phyloP scores from a whole-genome alignment of 345 rosid genomes.

The Anacardium occidentale region DNA sequence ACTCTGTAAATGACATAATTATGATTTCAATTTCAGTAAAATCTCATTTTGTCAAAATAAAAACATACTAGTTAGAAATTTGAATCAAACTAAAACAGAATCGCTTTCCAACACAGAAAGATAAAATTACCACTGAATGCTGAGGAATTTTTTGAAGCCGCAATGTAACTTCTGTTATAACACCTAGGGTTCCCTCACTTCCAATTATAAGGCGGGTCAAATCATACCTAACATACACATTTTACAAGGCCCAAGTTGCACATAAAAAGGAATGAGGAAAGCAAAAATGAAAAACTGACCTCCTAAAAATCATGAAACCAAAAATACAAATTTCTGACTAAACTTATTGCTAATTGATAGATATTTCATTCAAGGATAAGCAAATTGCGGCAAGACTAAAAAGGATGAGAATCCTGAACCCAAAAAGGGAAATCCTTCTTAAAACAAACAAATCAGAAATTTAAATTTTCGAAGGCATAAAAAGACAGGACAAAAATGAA shows the following conservation, averaged over 20 bases:
- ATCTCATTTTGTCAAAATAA: neutral
- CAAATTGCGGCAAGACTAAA: neutral
- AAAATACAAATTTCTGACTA: neutral
- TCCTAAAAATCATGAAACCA: neutral
- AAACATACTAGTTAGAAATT: neutral
- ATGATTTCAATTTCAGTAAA: too few species aligned
- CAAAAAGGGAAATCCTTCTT: neutral
- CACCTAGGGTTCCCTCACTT: constrained; percentile 94
- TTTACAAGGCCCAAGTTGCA: constrained; percentile 12
- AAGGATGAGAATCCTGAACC: constrained; percentile 11
- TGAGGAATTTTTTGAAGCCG: constrained; percentile 88
- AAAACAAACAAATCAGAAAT: neutral
- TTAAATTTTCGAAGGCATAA: neutral
- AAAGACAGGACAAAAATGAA: neutral
- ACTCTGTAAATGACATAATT: too few species aligned
- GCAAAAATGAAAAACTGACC: neutral
- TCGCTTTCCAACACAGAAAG: constrained; percentile 10
- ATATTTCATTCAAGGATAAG: neutral
- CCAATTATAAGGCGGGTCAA: constrained; percentile 88
- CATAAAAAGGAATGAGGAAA: neutral
- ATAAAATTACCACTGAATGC: constrained; percentile 73
- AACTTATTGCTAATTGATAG: neutral
- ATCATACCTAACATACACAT: constrained; percentile 56
- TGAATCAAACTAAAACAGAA: constrained; percentile 4
- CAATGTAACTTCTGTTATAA: constrained; percentile 82